Base-by-base conservation (phyloP, 2,329 filamentous ascomycete genomes). In the Arachnomyces sp. region DNA sequence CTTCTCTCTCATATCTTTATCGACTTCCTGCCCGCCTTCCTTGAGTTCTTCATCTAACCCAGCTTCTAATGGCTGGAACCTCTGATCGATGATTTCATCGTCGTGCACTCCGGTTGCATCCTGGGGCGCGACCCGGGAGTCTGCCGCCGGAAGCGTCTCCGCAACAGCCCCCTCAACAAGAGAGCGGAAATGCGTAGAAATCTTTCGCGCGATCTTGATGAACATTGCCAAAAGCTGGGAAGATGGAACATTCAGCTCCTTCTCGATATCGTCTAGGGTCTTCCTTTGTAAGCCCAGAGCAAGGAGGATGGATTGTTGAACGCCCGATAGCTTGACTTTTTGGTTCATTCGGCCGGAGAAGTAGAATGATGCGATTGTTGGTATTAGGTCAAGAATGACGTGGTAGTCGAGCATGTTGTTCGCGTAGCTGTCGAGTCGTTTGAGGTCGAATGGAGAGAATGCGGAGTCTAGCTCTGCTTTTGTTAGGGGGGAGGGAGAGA, bases 391-490 rank as follows among this genome's bases (percentile, higher is more conserved):
- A 18, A 96, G 75, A 40, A 98, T 92, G 52, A 95, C 89, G 57
- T 95, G 93, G 69, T 96, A 95, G 64, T 98, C 93, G 31, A 98
- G 79, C 75, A 95, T 85, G 65, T 94, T 95, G 65, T 93, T 94
- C 12, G 92, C 86, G 55, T 98, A 98, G 32, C 85, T 89, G 59
- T 95, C 90, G 3, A 98, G 73, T 18, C 92, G 82, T 70, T 96
- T 96, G 46, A 95, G 77, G 61, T 98, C 92, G 60, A 92, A 96
- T 0, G 92, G 89, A 3, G 86, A 87, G 61, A 98, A 77, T 2
- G 82, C 63, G 12, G 72, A 69, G 55, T 95, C 89, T 5, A 98
- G 75, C 45, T 89, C 84, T 1, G 67, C 48, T 65, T 93, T 94
- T 9, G 71, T 78, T 38, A 98, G 67, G 2, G 78, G 66, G 3